Conservation (phyloP, 352 stramenopile species). For the Phytopythium ostracodes region DNA sequence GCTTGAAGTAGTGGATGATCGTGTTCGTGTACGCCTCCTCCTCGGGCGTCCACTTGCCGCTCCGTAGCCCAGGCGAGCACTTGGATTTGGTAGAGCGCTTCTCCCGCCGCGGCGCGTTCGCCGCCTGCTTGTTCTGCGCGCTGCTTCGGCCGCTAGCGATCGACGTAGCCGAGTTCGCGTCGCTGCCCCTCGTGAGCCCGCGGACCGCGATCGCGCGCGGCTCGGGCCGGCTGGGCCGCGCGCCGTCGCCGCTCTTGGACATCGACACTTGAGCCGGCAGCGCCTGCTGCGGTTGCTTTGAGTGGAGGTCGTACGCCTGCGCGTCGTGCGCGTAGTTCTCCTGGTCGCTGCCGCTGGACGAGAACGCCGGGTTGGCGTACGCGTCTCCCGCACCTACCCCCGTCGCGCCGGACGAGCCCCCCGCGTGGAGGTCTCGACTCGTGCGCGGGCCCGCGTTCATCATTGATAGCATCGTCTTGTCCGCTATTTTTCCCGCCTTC, state of each 20-base stretch:
- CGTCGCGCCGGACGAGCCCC: background rate
- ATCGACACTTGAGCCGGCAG: slow-evolving; percentile 3
- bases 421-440: slow-evolving; percentile 1
- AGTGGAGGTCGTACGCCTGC: slow-evolving; percentile 1
- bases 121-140: background rate
- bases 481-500: slow-evolving; percentile 14
- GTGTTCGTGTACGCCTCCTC: slow-evolving; percentile 82
- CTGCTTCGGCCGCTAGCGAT: background rate
- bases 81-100: slow-evolving; percentile 88
- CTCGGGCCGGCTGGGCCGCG: background rate
- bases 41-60: slow-evolving; percentile 82
- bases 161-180: no score
- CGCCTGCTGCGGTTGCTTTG: background rate
- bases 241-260: background rate
- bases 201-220: slow-evolving; percentile 1
- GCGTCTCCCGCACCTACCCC: background rate
- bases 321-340: slow-evolving; percentile 9
- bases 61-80: slow-evolving; percentile 71
- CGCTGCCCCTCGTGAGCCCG: background rate
- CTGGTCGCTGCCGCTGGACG: slow-evolving; percentile 7
- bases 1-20: slow-evolving; percentile 87
- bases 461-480: slow-evolving; percentile 56
- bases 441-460: slow-evolving; percentile 33
- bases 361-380: slow-evolving; percentile 4
- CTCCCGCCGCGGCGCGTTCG: slow-evolving; percentile 17